Percentiles rank a stretch among this genome's conserved stretches.
Evolutionary conservation across 202 grass and related monocot genomes (phyloP).

Genomic region (Schoenoplectus triqueter): DNA sequence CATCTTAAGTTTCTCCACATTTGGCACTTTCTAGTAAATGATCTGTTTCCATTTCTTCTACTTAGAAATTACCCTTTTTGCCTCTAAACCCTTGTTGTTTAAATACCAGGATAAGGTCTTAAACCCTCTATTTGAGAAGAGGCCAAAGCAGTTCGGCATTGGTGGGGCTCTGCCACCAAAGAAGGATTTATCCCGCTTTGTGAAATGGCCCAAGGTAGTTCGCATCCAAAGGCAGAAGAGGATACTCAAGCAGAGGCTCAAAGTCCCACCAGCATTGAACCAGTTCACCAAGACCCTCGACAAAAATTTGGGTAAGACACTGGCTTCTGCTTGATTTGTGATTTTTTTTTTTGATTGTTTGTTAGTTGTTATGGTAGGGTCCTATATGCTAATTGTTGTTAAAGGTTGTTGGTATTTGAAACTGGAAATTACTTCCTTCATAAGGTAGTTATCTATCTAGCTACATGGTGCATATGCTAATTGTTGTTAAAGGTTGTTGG

Average conservation of each 20-base stretch:
- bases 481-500: not conserved
- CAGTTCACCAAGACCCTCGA: conserved; percentile 93
- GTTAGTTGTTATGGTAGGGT: not conserved
- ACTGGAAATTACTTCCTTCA: too few species aligned
- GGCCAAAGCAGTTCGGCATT: conserved; percentile 85
- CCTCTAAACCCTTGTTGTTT: not conserved
- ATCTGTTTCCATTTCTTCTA: too few species aligned
- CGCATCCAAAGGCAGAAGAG: conserved; percentile 83
- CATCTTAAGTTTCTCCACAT: too few species aligned
- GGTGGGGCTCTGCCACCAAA: conserved; percentile 69
- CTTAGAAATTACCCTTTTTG: not conserved
- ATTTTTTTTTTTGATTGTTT: not conserved
- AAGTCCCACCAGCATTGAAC: conserved; percentile 78
- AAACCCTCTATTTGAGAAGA: conserved; percentile 45
- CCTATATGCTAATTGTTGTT: not conserved
- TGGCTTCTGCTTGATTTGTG: not conserved
- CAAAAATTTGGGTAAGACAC: conserved; percentile 69
- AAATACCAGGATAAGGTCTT: not conserved
- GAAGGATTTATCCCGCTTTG: conserved; percentile 71
- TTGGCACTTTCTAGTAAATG: too few species aligned
- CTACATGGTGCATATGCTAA: too few species aligned
- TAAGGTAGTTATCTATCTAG: too few species aligned
- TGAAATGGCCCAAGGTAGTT: conserved; percentile 83
- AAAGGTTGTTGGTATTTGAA: too few species aligned
- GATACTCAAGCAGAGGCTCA: conserved; percentile 89